phyloP scores from a whole-genome alignment of 1,284 basidiomycete genomes.

The Pseudozyma hubeiensis region DNA sequence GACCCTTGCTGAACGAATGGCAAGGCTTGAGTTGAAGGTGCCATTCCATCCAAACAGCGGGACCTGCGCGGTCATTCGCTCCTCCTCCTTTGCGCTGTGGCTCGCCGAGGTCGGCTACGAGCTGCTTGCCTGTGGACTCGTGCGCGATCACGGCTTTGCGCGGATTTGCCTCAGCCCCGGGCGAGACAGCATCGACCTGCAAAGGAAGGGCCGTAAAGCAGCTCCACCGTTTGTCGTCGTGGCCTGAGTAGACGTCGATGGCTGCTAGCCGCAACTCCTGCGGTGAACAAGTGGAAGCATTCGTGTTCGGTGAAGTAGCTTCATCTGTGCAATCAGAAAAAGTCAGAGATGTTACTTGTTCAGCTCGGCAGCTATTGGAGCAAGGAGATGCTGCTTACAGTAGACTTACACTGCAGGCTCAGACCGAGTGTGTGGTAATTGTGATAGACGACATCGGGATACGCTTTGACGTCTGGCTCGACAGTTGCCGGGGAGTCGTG shows the following conservation, averaged over 20 bases:
- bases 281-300: conserved; percentile 13
- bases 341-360: not conserved
- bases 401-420: conserved; percentile 42
- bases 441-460: conserved; percentile 36
- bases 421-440: conserved; percentile 29
- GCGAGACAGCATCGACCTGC: not conserved
- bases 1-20: not conserved
- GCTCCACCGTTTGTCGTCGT: conserved; percentile 26
- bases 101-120: conserved; percentile 33
- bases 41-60: conserved; percentile 50
- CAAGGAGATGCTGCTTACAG: no score
- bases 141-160: conserved; percentile 6
- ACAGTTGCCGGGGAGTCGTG: not conserved
- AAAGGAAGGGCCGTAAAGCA: conserved; percentile 26
- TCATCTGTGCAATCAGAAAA: conserved; percentile 13
- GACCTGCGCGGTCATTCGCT: conserved; percentile 28
- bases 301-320: not conserved
- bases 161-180: not conserved
- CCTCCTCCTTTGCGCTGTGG: conserved; percentile 44
- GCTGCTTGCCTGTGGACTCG: conserved; percentile 27
- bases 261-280: conserved; percentile 19
- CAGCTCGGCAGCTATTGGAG: not conserved
- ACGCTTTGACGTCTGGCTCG: conserved; percentile 23
- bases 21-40: conserved; percentile 1
- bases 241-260: conserved; percentile 38